phyloP scores from a whole-genome alignment of 345 rosid genomes.

The Cardamine occulta region DNA sequence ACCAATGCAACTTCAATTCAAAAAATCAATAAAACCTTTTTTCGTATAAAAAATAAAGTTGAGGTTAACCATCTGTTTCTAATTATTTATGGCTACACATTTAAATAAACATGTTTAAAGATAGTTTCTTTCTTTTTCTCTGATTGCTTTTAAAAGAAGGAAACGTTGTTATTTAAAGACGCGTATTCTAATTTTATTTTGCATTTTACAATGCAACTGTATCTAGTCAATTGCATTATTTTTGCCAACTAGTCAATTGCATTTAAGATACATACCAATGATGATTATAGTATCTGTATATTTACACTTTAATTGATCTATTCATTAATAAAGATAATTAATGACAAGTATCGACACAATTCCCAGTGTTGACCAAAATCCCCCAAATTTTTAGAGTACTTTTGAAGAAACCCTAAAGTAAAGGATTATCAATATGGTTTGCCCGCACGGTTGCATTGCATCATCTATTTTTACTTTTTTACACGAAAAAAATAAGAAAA shows the following conservation, averaged over 20 bases:
- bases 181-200: conserved; percentile 10
- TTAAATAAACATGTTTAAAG: not conserved
- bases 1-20: no score
- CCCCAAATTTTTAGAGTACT: conserved; percentile 40
- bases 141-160: conserved; percentile 34
- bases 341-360: conserved; percentile 45
- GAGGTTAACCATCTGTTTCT: not conserved
- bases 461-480: not conserved
- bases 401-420: conserved; percentile 46
- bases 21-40: not conserved
- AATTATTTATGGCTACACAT: not conserved
- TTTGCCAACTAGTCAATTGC: conserved; percentile 36
- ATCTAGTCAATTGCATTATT: conserved; percentile 40
- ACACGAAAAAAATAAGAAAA: not conserved
- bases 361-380: conserved; percentile 61
- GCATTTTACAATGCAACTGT: conserved; percentile 40
- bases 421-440: conserved; percentile 15
- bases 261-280: conserved; percentile 37
- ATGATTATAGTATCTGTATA: conserved; percentile 29
- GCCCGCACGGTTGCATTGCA: conserved; percentile 45
- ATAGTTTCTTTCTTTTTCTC: not conserved
- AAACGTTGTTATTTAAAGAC: conserved; percentile 25
- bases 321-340: conserved; percentile 30
- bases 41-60: not conserved
- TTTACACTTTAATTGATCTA: conserved; percentile 25